Evolutionary conservation across 2,329 filamentous ascomycete genomes (phyloP).

Genomic region (Mycosphaerella sp.): DNA sequence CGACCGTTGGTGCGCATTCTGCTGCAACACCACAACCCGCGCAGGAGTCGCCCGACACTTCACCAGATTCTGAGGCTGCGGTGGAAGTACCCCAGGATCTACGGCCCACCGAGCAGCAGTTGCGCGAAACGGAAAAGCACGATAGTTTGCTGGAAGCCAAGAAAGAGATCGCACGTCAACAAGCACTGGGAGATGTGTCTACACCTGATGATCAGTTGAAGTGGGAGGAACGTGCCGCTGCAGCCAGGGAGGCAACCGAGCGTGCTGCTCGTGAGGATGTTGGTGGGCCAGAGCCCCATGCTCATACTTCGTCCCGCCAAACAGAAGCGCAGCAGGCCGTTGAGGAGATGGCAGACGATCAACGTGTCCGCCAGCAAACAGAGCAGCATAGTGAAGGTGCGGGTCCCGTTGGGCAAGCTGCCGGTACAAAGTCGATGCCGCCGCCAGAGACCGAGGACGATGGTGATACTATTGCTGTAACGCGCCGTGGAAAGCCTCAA

Average conservation of each 20-base stretch:
- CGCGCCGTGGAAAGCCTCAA: slow-evolving; percentile 15
- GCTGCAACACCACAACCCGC: slow-evolving; percentile 65
- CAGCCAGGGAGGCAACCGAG: slow-evolving; percentile 34
- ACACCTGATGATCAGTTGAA: slow-evolving; percentile 56
- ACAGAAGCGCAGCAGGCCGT: slow-evolving; percentile 27
- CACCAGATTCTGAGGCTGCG: slow-evolving; percentile 30
- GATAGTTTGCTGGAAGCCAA: slow-evolving; percentile 48
- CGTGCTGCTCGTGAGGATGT: slow-evolving; percentile 38
- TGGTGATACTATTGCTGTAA: slow-evolving; percentile 25
- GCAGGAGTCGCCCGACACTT: slow-evolving; percentile 38
- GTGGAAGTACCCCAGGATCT: slow-evolving; percentile 31
- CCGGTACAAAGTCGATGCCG: neutral
- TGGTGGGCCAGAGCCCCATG: slow-evolving; percentile 27
- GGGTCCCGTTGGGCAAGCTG: slow-evolving; percentile 18
- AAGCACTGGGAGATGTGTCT: slow-evolving; percentile 41
- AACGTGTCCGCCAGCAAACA: neutral
- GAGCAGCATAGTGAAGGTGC: slow-evolving; percentile 6
- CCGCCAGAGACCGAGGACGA: slow-evolving; percentile 14
- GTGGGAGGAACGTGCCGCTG: slow-evolving; percentile 42
- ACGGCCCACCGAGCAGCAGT: slow-evolving; percentile 34
- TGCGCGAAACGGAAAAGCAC: slow-evolving; percentile 48
- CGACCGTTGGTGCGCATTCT: slow-evolving; percentile 63
- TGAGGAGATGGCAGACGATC: slow-evolving; percentile 19
- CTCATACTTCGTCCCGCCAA: slow-evolving; percentile 14
- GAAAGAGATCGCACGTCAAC: slow-evolving; percentile 41